These are phyloP conservation scores for Haberlea rhodopensis DNA, from an alignment of 257 asterid genomes.

Conservation along the genomic window DNA sequence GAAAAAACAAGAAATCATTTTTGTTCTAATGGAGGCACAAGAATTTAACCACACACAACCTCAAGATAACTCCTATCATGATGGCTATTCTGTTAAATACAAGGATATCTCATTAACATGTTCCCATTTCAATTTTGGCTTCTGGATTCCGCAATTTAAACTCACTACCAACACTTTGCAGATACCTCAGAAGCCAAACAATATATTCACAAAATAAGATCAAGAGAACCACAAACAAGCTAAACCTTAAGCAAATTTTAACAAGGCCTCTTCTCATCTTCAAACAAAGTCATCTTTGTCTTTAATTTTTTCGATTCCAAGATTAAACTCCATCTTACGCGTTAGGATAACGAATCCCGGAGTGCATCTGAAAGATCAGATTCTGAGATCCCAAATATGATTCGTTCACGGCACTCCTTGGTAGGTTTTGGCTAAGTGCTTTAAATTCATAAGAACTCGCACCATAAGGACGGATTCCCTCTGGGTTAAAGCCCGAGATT, in stretches of 20 bases:
- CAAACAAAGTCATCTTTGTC: constrained; percentile 5
- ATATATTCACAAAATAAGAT: constrained; percentile 45
- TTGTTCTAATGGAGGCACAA: background rate
- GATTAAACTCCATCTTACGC: constrained; percentile 34
- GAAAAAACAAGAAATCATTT: background rate
- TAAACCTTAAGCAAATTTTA: constrained; percentile 39
- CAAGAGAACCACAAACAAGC: constrained; percentile 40
- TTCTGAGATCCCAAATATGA: constrained; percentile 57
- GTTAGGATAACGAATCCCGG: constrained; percentile 56
- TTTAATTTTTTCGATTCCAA: background rate
- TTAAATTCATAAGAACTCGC: constrained; percentile 43
- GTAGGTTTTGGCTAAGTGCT: constrained; percentile 44
- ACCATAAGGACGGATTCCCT: constrained; percentile 34
- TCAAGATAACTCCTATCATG: constrained; percentile 24
- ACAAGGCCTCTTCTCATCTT: constrained; percentile 25
- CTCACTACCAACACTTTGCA: constrained; percentile 27
- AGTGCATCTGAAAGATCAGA: constrained; percentile 62
- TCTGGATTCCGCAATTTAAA: constrained; percentile 18
- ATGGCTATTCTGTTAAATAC: constrained; percentile 27
- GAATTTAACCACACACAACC: background rate
- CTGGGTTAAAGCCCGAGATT: constrained; percentile 41
- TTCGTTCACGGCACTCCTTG: constrained; percentile 44
- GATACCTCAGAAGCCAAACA: constrained; percentile 33
- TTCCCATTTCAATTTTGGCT: constrained; percentile 29
- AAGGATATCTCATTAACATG: constrained; percentile 31